Percentiles rank a stretch among this genome's conserved stretches.
These are phyloP conservation scores for Cryptococcus sp. DNA, from an alignment of 1,284 basidiomycete species.

Conservation along the genomic window DNA sequence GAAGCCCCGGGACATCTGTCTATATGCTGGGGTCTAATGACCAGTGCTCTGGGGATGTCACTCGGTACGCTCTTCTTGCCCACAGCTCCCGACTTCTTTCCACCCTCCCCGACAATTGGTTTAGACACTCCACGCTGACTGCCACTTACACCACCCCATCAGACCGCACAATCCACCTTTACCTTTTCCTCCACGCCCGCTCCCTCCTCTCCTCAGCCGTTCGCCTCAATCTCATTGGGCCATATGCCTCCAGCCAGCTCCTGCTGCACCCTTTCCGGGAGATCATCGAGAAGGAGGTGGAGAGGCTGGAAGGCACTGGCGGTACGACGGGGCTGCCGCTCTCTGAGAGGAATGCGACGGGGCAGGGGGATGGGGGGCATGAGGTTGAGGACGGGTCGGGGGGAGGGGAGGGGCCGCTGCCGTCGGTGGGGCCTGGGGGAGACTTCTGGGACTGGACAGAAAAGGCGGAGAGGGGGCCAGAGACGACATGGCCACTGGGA, in stretches of 20 bases:
- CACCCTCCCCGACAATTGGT: background rate
- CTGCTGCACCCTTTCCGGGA: slow-evolving; percentile 68
- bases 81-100: background rate
- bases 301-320: slow-evolving; percentile 47
- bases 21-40: slow-evolving; percentile 83
- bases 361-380: slow-evolving; percentile 29
- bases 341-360: background rate
- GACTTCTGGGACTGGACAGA: slow-evolving; percentile 44
- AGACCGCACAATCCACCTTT: slow-evolving; percentile 65
- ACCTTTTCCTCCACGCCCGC: slow-evolving; percentile 89
- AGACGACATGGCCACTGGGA: slow-evolving; percentile 93
- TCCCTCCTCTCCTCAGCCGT: slow-evolving; percentile 86
- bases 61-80: slow-evolving; percentile 57
- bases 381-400: background rate
- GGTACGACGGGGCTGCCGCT: slow-evolving; percentile 16
- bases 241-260: slow-evolving; percentile 86
- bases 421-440: slow-evolving; percentile 7
- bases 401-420: background rate
- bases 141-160: background rate
- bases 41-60: slow-evolving; percentile 69
- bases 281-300: slow-evolving; percentile 60
- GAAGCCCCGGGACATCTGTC: slow-evolving; percentile 77
- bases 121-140: background rate
- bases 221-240: slow-evolving; percentile 85
- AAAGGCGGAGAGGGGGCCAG: slow-evolving; percentile 55